Conservation (phyloP, 768 basidiomycete species). For the Amanita molliuscula region DNA sequence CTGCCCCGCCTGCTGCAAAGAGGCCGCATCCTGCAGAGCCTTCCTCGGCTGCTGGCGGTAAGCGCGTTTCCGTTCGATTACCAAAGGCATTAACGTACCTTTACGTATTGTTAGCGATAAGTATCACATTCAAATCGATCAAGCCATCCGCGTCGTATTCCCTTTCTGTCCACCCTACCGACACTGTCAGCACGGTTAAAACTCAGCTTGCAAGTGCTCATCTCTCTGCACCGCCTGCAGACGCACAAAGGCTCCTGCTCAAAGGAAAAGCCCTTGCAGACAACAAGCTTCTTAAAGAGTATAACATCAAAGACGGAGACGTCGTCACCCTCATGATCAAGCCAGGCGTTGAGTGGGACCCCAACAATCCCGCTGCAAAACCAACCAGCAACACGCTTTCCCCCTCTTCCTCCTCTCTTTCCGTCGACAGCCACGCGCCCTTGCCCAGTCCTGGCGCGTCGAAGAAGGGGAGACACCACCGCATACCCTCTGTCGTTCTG, state of each 20-base stretch:
- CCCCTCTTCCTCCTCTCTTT: constrained; percentile 13
- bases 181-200: constrained; percentile 78
- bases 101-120: constrained; percentile 23
- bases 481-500: constrained; percentile 70
- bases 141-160: constrained; percentile 78
- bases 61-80: not conserved
- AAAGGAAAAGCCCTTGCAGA: constrained; percentile 94
- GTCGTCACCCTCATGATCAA: constrained; percentile 85
- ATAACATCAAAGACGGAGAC: constrained; percentile 71
- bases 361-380: constrained; percentile 24
- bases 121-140: constrained; percentile 80
- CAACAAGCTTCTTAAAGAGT: constrained; percentile 83
- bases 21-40: not conserved
- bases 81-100: not conserved
- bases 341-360: constrained; percentile 59
- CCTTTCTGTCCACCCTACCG: constrained; percentile 67
- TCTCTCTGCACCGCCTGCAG: constrained; percentile 63
- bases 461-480: constrained; percentile 38
- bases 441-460: constrained; percentile 13
- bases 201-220: constrained; percentile 51
- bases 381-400: constrained; percentile 13
- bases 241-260: constrained; percentile 76
- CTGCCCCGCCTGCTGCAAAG: constrained; percentile 4
- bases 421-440: constrained; percentile 16
- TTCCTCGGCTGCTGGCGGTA: not conserved